phyloP scores from a whole-genome alignment of 371 early-diverging fungal species.

The Apophysomyces ossiformis region DNA sequence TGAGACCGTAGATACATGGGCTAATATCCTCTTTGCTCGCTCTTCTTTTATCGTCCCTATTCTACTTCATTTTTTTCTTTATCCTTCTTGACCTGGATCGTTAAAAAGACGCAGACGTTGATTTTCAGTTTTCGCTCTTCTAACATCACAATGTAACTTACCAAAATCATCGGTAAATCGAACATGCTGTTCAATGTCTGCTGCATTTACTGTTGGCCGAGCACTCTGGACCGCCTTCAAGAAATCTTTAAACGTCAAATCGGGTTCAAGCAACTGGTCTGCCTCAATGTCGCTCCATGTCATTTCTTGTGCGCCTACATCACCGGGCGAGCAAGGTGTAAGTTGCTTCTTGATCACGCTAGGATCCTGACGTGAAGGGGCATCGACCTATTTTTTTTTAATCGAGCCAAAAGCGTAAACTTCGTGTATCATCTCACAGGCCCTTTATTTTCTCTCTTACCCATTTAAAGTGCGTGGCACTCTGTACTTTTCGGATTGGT shows the following conservation, averaged over 20 bases:
- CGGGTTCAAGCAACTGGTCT: constrained; percentile 92
- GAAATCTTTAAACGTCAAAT: constrained; percentile 85
- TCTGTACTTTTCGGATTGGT: constrained; percentile 95
- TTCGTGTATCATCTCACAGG: no score
- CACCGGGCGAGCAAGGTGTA: constrained; percentile 97
- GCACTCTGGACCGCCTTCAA: constrained; percentile 78
- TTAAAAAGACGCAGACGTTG: not conserved
- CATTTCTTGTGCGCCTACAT: constrained; percentile 86
- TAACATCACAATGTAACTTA: constrained; percentile 11
- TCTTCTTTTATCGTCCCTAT: not conserved
- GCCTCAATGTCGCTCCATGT: constrained; percentile 87
- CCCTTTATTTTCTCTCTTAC: constrained; percentile 41
- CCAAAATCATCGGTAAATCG: constrained; percentile 94
- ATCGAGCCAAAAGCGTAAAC: no score
- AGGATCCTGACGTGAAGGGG: constrained; percentile 69
- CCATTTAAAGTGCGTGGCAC: constrained; percentile 94
- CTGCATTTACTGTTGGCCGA: constrained; percentile 86
- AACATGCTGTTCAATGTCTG: constrained; percentile 81
- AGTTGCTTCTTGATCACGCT: constrained; percentile 57
- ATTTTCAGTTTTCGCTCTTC: no score
- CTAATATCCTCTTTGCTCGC: not conserved
- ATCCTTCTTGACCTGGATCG: constrained; percentile 41
- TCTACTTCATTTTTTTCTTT: constrained; percentile 14
- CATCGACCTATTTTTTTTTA: constrained; percentile 43
- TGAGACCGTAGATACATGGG: not conserved